These are phyloP conservation scores for Grosmannia serpens DNA, from an alignment of 2,329 filamentous ascomycete species.

Conservation along the genomic window DNA sequence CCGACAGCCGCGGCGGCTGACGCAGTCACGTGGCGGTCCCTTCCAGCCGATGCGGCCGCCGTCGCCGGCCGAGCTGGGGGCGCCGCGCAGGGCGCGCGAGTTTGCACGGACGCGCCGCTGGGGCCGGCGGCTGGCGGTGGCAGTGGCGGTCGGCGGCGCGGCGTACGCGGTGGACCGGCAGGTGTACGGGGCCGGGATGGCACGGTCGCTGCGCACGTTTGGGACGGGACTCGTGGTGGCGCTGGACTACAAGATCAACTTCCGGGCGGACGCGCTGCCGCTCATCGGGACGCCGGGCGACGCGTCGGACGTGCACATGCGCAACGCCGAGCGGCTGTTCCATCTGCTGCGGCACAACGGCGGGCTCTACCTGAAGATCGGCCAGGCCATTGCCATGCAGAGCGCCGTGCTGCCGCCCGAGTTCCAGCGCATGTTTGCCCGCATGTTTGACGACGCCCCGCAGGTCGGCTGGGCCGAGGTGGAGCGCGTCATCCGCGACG, in stretches of 20 bases:
- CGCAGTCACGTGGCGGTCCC: slow-evolving; percentile 18
- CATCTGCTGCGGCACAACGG: slow-evolving; percentile 76
- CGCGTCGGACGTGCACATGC: slow-evolving; percentile 66
- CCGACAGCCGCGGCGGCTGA: not conserved
- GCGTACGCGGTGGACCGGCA: slow-evolving; percentile 60
- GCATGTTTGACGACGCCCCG: slow-evolving; percentile 96
- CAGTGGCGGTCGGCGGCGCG: slow-evolving; percentile 46
- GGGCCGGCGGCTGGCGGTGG: slow-evolving; percentile 59
- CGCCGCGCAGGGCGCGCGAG: slow-evolving; percentile 56
- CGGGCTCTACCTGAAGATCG: slow-evolving; percentile 92
- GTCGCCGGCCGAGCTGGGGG: slow-evolving; percentile 66
- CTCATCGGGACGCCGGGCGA: slow-evolving; percentile 35
- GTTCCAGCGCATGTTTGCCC: slow-evolving; percentile 90
- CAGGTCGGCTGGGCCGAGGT: slow-evolving; percentile 84
- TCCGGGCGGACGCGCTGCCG: slow-evolving; percentile 61
- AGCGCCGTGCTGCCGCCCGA: slow-evolving; percentile 85
- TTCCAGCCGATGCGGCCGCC: slow-evolving; percentile 64
- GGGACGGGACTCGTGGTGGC: slow-evolving; percentile 67
- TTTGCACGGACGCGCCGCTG: slow-evolving; percentile 63
- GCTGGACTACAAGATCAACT: slow-evolving; percentile 94
- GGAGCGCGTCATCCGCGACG: slow-evolving; percentile 72
- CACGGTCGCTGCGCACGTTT: slow-evolving; percentile 73
- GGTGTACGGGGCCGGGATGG: slow-evolving; percentile 68
- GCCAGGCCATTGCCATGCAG: slow-evolving; percentile 97
- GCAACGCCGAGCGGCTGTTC: slow-evolving; percentile 75